Conservation (phyloP, 73 alveolate genomes). For the Paramecium sonneborni region DNA sequence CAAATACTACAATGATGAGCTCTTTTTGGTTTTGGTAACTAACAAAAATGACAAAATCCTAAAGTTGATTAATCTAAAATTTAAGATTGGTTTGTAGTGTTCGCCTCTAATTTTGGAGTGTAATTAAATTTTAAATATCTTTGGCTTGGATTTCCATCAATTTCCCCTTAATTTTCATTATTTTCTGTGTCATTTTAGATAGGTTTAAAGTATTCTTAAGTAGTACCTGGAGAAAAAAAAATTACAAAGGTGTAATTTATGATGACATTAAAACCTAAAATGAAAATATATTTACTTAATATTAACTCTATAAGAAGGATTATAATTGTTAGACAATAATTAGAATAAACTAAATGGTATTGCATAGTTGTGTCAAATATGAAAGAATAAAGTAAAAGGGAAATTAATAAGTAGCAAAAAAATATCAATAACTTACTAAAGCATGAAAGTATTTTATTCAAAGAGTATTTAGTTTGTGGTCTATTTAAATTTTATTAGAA, state of each 20-base stretch:
- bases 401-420: not conserved
- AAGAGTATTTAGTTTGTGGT: not conserved
- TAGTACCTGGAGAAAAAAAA: not conserved
- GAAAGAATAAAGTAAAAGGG: not conserved
- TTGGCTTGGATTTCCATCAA: not conserved
- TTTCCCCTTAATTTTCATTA: not conserved
- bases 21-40: constrained; percentile 83
- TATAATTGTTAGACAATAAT: not conserved
- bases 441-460: not conserved
- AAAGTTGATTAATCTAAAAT: not conserved
- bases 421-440: not conserved
- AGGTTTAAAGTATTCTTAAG: not conserved
- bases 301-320: not conserved
- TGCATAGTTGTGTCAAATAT: not conserved
- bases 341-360: not conserved
- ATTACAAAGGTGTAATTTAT: not conserved
- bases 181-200: not conserved
- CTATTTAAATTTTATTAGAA: not conserved
- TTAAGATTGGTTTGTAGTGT: not conserved
- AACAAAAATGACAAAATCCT: constrained; percentile 72
- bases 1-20: constrained; percentile 89
- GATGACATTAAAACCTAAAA: not conserved
- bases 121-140: not conserved
- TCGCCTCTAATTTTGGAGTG: not conserved
- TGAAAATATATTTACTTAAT: not conserved